Conservation (phyloP, 1,139 yeast species). For the Yamadazyma triangularis region DNA sequence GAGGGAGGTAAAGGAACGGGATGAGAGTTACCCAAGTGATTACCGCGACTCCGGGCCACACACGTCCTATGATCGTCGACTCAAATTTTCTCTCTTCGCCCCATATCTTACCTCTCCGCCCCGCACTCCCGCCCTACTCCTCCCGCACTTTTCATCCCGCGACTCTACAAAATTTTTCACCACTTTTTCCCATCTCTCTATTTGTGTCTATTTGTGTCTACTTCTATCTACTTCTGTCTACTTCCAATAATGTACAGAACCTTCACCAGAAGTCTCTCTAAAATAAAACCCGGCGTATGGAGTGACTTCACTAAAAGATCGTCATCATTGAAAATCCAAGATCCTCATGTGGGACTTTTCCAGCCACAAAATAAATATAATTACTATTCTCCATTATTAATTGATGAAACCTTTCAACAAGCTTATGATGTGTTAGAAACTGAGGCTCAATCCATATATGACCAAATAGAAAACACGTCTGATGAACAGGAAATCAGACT, state of each 20-base stretch:
- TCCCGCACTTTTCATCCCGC: neutral
- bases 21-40: too few species aligned
- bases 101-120: too few species aligned
- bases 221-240: too few species aligned
- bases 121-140: neutral
- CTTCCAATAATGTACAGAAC: constrained; percentile 8
- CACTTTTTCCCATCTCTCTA: too few species aligned
- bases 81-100: neutral
- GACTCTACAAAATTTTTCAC: neutral
- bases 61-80: neutral
- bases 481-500: constrained; percentile 16
- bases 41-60: too few species aligned
- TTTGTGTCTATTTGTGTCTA: too few species aligned
- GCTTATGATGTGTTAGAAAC: constrained; percentile 60
- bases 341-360: constrained; percentile 1
- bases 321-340: constrained; percentile 22
- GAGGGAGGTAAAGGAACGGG: too few species aligned
- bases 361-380: constrained; percentile 10
- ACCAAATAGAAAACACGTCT: constrained; percentile 14
- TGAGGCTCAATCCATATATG: constrained; percentile 25
- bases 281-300: constrained; percentile 37
- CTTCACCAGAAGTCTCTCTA: constrained; percentile 10
- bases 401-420: constrained; percentile 67
- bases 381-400: constrained; percentile 64
- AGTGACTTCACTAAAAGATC: constrained; percentile 42